Evolutionary conservation across 257 asterid genomes (phyloP).

Genomic region (Asclepias syriaca): DNA sequence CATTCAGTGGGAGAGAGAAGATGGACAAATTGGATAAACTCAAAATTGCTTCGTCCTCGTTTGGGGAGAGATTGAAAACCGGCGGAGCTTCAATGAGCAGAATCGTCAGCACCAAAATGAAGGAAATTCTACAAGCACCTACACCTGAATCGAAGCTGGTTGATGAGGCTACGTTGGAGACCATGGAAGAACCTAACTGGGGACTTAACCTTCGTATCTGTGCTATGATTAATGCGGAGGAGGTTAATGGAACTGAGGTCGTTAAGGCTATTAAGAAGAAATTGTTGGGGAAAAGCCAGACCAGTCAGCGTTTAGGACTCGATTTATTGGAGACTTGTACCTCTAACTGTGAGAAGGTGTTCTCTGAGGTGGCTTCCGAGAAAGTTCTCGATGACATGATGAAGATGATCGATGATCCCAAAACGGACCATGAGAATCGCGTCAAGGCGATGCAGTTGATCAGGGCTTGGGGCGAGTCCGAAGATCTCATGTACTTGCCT

Average conservation of each 20-base stretch:
- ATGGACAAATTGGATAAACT: conserved; percentile 82
- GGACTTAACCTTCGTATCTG: conserved; percentile 93
- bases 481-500: conserved; percentile 78
- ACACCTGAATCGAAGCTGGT: conserved; percentile 81
- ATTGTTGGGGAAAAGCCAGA: conserved; percentile 43
- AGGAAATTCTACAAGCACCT: conserved; percentile 70
- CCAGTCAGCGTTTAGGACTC: conserved; percentile 45
- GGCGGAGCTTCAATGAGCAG: conserved; percentile 82
- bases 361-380: conserved; percentile 89
- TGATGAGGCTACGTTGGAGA: conserved; percentile 79
- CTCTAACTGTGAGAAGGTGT: conserved; percentile 87
- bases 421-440: conserved; percentile 55
- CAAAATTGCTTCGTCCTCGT: conserved; percentile 74
- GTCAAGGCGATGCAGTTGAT: conserved; percentile 77
- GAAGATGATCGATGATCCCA: conserved; percentile 72
- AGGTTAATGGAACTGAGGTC: conserved; percentile 65
- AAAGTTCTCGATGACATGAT: conserved; percentile 86
- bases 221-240: conserved; percentile 64
- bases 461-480: conserved; percentile 85
- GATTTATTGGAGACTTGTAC: conserved; percentile 83
- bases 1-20: not conserved
- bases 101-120: conserved; percentile 66
- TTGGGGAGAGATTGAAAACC: conserved; percentile 65
- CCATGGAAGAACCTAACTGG: conserved; percentile 73
- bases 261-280: conserved; percentile 77